Percentiles rank a stretch among this genome's conserved stretches.
Evolutionary conservation across 176 grass and related monocot species (phyloP).

Genomic region (Chloris gayana): DNA sequence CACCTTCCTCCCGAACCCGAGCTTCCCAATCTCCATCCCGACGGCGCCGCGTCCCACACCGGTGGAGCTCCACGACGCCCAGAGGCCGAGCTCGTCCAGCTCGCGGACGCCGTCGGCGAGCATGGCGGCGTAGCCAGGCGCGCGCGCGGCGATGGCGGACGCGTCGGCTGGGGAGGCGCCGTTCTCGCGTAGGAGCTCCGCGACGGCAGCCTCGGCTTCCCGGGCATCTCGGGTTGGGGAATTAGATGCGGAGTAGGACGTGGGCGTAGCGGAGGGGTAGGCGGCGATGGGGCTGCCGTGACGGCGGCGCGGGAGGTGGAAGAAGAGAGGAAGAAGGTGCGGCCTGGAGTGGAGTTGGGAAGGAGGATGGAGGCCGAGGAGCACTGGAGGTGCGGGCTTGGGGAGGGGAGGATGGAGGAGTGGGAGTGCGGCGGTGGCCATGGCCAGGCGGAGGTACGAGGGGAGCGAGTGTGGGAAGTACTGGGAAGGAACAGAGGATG

Average conservation of each 20-base stretch:
- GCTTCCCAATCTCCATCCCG: slow-evolving; percentile 41
- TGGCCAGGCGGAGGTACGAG: neutral
- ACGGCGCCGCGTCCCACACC: slow-evolving; percentile 20
- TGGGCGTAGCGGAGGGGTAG: neutral
- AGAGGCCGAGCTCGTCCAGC: slow-evolving; percentile 69
- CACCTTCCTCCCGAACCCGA: slow-evolving; percentile 79
- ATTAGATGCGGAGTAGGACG: neutral
- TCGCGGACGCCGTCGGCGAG: slow-evolving; percentile 66
- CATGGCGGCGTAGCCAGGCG: slow-evolving; percentile 67
- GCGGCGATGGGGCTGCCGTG: neutral
- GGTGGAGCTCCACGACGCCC: slow-evolving; percentile 73
- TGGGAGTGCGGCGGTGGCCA: slow-evolving; percentile 12
- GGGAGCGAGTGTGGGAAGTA: no score
- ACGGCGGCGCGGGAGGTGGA: slow-evolving; percentile 3
- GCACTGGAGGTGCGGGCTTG: neutral
- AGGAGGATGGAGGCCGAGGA: neutral
- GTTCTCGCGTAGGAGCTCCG: slow-evolving; percentile 54
- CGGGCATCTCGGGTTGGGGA: neutral
- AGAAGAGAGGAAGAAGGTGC: neutral
- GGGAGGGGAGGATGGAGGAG: neutral
- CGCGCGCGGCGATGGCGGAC: slow-evolving; percentile 49
- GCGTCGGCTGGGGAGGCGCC: slow-evolving; percentile 58
- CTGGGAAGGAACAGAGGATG: neutral
- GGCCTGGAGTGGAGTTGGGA: neutral
- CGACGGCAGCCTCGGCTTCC: slow-evolving; percentile 54